These are phyloP conservation scores for Cladorrhinum sp. DNA, from an alignment of 2,329 filamentous ascomycete genomes.

Conservation along the genomic window DNA sequence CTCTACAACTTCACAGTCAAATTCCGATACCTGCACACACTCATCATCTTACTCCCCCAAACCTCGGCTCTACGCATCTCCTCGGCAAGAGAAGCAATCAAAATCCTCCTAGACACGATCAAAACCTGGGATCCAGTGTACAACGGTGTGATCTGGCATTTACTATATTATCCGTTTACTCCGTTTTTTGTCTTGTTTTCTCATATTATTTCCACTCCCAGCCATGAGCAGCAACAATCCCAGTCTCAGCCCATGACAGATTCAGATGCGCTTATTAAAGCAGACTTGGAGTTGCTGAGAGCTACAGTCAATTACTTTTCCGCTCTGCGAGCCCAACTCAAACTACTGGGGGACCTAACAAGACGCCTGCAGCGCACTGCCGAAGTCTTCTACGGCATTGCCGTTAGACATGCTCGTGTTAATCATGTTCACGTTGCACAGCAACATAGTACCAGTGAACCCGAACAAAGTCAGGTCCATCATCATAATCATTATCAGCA, in stretches of 20 bases:
- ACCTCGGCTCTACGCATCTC: not conserved
- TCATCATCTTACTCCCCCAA: conserved; percentile 6
- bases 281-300: conserved; percentile 3
- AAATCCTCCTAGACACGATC: not conserved
- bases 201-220: too few species aligned
- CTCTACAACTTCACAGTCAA: conserved; percentile 1
- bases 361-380: conserved; percentile 1
- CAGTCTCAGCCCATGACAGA: not conserved
- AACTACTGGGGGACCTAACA: not conserved
- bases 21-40: conserved; percentile 2
- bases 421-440: too few species aligned
- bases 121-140: conserved; percentile 3
- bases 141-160: conserved; percentile 15
- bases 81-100: conserved; percentile 5
- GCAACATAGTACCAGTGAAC: too few species aligned
- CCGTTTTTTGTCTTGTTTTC: conserved; percentile 11
- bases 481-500: too few species aligned
- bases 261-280: too few species aligned
- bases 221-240: too few species aligned
- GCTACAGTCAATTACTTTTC: not conserved
- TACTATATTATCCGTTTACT: conserved; percentile 15
- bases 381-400: conserved; percentile 9
- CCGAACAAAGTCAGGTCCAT: too few species aligned
- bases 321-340: not conserved
- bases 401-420: conserved; percentile 3